Percentiles rank a stretch among this genome's conserved stretches.
Evolutionary conservation across 768 basidiomycete species (phyloP).

Genomic region (Pleurotus pulmonarius): DNA sequence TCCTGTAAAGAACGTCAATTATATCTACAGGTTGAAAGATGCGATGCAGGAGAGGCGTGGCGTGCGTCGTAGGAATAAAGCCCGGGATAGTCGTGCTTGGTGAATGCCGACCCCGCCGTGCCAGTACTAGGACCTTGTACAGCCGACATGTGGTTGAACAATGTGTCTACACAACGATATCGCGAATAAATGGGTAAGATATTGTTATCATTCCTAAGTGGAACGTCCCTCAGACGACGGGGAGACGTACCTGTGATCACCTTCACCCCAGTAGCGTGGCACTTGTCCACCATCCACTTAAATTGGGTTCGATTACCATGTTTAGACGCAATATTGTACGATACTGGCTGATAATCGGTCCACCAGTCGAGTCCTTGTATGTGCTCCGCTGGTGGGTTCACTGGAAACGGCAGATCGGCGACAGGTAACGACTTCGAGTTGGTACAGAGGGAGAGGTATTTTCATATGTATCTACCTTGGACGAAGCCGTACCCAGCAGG

Average conservation of each 20-base stretch:
- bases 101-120: neutral
- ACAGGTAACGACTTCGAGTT: neutral
- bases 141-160: constrained; percentile 4
- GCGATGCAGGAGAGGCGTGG: neutral
- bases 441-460: neutral
- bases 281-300: constrained; percentile 42
- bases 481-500: constrained; percentile 70
- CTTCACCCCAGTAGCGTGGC: constrained; percentile 52
- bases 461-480: constrained; percentile 42
- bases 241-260: constrained; percentile 43
- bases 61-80: neutral
- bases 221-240: constrained; percentile 9
- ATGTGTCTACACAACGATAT: neutral
- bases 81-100: neutral
- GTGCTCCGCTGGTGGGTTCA: constrained; percentile 56
- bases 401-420: constrained; percentile 13
- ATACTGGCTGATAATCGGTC: constrained; percentile 72
- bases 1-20: constrained; percentile 15
- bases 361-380: constrained; percentile 58
- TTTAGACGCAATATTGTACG: constrained; percentile 62
- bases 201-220: too few species aligned
- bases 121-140: neutral
- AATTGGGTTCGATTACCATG: constrained; percentile 56
- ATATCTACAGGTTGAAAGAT: too few species aligned
- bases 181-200: too few species aligned